Conservation (phyloP, 2,329 filamentous ascomycete species). For the Ceratocystis cacaofunesta region DNA sequence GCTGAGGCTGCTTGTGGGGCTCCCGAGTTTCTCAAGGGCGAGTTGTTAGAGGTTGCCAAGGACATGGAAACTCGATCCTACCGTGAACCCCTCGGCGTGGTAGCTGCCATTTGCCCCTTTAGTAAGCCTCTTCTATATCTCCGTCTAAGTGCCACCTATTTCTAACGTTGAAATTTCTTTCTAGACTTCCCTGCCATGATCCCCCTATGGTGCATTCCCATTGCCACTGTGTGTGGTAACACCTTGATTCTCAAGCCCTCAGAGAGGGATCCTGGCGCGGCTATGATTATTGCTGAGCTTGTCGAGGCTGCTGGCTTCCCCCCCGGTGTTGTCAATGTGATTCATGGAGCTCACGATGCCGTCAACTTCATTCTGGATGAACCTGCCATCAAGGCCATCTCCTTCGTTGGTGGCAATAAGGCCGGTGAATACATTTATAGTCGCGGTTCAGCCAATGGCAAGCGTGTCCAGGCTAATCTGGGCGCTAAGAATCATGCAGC, state of each 20-base stretch:
- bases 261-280: conserved; percentile 68
- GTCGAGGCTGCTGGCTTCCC: conserved; percentile 70
- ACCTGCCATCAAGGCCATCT: conserved; percentile 71
- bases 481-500: conserved; percentile 82
- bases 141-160: background rate
- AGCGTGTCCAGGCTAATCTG: conserved; percentile 76
- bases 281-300: conserved; percentile 74
- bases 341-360: conserved; percentile 66
- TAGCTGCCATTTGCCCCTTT: conserved; percentile 75
- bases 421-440: conserved; percentile 76
- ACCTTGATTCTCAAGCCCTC: conserved; percentile 75
- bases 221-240: conserved; percentile 72
- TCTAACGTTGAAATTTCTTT: background rate
- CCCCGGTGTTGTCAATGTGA: conserved; percentile 65
- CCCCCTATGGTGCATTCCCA: conserved; percentile 77
- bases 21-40: conserved; percentile 67
- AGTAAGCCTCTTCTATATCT: conserved; percentile 39
- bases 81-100: conserved; percentile 65
- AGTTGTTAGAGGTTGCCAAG: conserved; percentile 72
- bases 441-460: conserved; percentile 67
- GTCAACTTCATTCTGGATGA: conserved; percentile 80
- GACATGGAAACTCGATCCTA: conserved; percentile 83
- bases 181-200: conserved; percentile 88
- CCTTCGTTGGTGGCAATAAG: conserved; percentile 77
- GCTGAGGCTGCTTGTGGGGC: conserved; percentile 71